Base-by-base conservation (phyloP, 2,329 filamentous ascomycete genomes). In the Purpureocillium lavendulum region DNA sequence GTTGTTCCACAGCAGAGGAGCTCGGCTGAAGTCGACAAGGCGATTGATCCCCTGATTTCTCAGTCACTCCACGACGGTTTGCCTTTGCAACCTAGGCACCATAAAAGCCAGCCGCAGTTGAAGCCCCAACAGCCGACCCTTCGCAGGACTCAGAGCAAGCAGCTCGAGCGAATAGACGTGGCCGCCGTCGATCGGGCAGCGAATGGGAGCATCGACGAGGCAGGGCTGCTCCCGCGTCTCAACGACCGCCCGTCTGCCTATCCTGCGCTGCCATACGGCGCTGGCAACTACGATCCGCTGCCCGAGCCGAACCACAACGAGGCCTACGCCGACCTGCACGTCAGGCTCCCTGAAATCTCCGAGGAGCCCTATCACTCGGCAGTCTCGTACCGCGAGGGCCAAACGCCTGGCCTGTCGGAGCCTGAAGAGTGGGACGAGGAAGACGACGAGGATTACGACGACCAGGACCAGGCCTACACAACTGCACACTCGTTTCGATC, bases 361-460 rank as follows among this genome's bases (percentile, higher is more conserved):
- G 56, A 61, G 35, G 58, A 60, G 35, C 51, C 53, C n/a, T 45
- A 45, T 6, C 41, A 46, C 18, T 45, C 50, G 9, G 36, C 51
- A 11, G 41, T 45, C 13, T 40, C 47, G 5, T 49, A 51, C 36
- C 49, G 52, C 29, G 56, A 57, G n/a, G 41, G 26, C 7, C 45
- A 45, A 7, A 42, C 51, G 7, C 50, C 53, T 30, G 49, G 54
- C 16, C 54, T 63, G 31, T 64, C 59, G 2, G 62, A 66, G 35
- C 51, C 71, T 0, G 82, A 87, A 49, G 84, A 88, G 56, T 84
- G 81, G 82, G 81, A 86, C 13, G 84, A 88, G 14, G 82, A 84
- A 13, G 82, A 90, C 18, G 84, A 85, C 11, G 86, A 88, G 46
- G 69, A 67, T 31, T 75, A 74, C 46, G 73, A 78, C 33, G 74